phyloP scores from a whole-genome alignment of 2,329 filamentous ascomycete species.

The Monascus ruber region DNA sequence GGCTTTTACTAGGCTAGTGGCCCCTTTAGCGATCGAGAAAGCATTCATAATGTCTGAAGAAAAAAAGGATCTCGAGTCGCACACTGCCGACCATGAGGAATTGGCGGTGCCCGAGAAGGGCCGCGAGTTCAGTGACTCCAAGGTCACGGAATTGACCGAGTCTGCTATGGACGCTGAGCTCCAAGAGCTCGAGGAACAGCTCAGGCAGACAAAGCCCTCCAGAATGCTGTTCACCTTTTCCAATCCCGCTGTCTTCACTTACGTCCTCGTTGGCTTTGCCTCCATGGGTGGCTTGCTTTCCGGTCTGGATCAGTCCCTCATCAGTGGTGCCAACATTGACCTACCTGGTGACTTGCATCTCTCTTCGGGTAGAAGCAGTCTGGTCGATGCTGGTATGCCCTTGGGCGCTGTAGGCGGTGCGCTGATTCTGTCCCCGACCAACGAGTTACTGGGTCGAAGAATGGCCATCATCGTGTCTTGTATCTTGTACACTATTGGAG shows the following conservation, averaged over 20 bases:
- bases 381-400: constrained; percentile 61
- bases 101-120: constrained; percentile 16
- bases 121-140: constrained; percentile 13
- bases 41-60: constrained; percentile 6
- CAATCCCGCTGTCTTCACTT: constrained; percentile 56
- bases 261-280: constrained; percentile 57
- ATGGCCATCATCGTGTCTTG: constrained; percentile 60
- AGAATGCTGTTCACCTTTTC: constrained; percentile 45
- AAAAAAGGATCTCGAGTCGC: constrained; percentile 16
- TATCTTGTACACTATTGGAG: constrained; percentile 59
- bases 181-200: constrained; percentile 16
- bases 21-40: no score
- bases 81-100: constrained; percentile 14
- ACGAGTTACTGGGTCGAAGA: constrained; percentile 56
- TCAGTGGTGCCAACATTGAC: constrained; percentile 55
- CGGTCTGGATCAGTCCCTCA: constrained; percentile 61
- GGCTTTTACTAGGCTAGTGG: no score
- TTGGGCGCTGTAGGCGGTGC: constrained; percentile 61
- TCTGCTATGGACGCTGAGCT: constrained; percentile 23
- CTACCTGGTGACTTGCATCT: constrained; percentile 50
- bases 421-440: constrained; percentile 53
- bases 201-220: constrained; percentile 8
- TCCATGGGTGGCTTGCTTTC: constrained; percentile 64
- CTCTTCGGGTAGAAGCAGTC: constrained; percentile 45
- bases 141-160: constrained; percentile 12